A percentile compares a stretch with the other conserved stretches of the same genome.
Evolutionary conservation across 257 asterid genomes (phyloP).

Genomic region (Lantana camara): DNA sequence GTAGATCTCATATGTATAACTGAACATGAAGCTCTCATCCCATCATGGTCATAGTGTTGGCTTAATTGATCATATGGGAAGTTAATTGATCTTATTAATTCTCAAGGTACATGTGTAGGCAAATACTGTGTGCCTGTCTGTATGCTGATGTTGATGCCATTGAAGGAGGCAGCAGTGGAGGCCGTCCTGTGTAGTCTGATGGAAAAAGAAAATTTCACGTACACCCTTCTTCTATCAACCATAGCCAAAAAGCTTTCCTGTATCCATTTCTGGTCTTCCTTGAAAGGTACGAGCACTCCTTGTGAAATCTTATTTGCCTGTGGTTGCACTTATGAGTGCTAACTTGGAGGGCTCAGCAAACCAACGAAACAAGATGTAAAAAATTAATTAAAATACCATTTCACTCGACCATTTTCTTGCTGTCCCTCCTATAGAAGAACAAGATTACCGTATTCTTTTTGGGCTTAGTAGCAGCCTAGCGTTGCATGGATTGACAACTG

Average conservation of each 20-base stretch:
- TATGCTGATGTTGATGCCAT: constrained; percentile 83
- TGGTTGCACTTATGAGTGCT: constrained; percentile 20
- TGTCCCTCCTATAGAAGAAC: too few relatives aligned
- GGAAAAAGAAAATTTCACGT: constrained; percentile 93
- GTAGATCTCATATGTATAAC: not conserved
- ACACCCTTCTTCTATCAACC: constrained; percentile 89
- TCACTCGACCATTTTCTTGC: too few relatives aligned
- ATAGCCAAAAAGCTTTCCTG: constrained; percentile 61
- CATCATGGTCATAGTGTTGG: constrained; percentile 21
- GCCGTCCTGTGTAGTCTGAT: constrained; percentile 73
- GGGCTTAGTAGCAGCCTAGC: too few relatives aligned
- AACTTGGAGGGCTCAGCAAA: not conserved
- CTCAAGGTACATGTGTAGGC: constrained; percentile 59
- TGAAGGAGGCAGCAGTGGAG: constrained; percentile 61
- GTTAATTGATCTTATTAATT: constrained; percentile 25
- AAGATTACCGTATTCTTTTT: too few relatives aligned
- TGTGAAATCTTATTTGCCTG: constrained; percentile 19
- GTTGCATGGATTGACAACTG: too few relatives aligned
- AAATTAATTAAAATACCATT: not conserved
- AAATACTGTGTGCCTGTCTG: constrained; percentile 87
- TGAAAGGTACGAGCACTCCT: constrained; percentile 65
- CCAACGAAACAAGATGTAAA: constrained; percentile 1
- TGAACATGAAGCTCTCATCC: not conserved
- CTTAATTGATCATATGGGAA: constrained; percentile 18
- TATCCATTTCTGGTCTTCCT: constrained; percentile 90